These are phyloP conservation scores for Ustilago nuda DNA, from an alignment of 1,284 basidiomycete species.

Conservation along the genomic window DNA sequence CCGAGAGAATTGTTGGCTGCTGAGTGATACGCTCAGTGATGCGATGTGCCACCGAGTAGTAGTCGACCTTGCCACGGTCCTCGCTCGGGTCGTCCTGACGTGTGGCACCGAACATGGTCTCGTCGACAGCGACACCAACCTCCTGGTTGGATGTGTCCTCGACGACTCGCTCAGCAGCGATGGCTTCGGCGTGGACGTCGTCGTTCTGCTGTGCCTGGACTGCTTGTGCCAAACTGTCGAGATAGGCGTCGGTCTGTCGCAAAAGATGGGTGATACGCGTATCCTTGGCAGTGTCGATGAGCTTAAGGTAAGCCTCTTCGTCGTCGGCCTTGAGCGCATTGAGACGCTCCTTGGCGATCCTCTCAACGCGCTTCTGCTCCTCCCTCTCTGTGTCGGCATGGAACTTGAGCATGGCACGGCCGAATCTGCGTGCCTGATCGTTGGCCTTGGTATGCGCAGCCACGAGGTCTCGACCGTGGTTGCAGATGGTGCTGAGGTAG, in stretches of 20 bases:
- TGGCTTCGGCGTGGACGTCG: conserved; percentile 70
- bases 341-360: conserved; percentile 96
- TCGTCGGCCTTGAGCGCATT: conserved; percentile 98
- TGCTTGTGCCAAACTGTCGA: conserved; percentile 93
- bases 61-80: conserved; percentile 81
- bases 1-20: conserved; percentile 84
- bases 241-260: conserved; percentile 92
- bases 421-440: conserved; percentile 70
- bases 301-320: conserved; percentile 98
- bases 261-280: conserved; percentile 97
- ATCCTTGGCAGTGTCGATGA: conserved; percentile 99
- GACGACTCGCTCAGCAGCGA: conserved; percentile 54
- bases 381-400: conserved; percentile 73
- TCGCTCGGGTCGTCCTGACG: conserved; percentile 77
- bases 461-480: conserved; percentile 82
- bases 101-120: conserved; percentile 89
- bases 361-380: conserved; percentile 81
- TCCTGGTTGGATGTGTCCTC: conserved; percentile 61
- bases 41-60: conserved; percentile 94
- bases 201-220: conserved; percentile 94
- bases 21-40: conserved; percentile 87
- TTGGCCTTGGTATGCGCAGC: conserved; percentile 75
- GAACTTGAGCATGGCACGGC: conserved; percentile 71
- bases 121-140: conserved; percentile 74
- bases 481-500: conserved; percentile 87